Evolutionary conservation across 2,329 filamentous ascomycete genomes (phyloP).

Genomic region (Mycogone perniciosa): DNA sequence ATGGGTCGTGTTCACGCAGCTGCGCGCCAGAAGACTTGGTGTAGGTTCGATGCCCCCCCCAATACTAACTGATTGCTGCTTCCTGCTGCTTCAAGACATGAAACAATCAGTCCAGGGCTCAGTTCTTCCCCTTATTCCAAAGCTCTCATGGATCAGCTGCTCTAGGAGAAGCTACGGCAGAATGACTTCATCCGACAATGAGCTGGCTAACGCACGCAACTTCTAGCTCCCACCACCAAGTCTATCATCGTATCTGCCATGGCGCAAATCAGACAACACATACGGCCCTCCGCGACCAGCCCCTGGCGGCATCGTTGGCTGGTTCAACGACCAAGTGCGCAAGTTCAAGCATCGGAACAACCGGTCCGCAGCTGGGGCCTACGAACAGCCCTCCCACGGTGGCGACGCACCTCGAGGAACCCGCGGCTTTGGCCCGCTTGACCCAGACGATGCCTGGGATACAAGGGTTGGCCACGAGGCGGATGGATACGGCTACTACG

Average conservation of each 20-base stretch:
- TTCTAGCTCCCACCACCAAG: slow-evolving; percentile 61
- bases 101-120: too few relatives aligned
- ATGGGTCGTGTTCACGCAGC: slow-evolving; percentile 66
- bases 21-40: slow-evolving; percentile 66
- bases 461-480: slow-evolving; percentile 69
- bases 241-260: slow-evolving; percentile 64
- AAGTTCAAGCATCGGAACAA: slow-evolving; percentile 59
- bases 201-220: slow-evolving; percentile 1
- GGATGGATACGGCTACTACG: slow-evolving; percentile 63
- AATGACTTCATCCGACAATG: not conserved
- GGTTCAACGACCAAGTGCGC: slow-evolving; percentile 62
- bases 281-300: slow-evolving; percentile 49
- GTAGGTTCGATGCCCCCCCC: slow-evolving; percentile 35
- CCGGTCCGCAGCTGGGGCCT: slow-evolving; percentile 62
- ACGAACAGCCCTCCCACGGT: slow-evolving; percentile 53
- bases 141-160: not conserved
- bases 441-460: slow-evolving; percentile 85
- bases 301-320: slow-evolving; percentile 60
- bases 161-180: slow-evolving; percentile 3
- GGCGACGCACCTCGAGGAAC: slow-evolving; percentile 36
- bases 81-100: not conserved
- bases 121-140: not conserved
- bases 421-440: slow-evolving; percentile 60
- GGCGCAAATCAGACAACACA: slow-evolving; percentile 44
- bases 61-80: not conserved